phyloP scores from a whole-genome alignment of 192 early-diverging fungal species.

The Coemansia reversa region DNA sequence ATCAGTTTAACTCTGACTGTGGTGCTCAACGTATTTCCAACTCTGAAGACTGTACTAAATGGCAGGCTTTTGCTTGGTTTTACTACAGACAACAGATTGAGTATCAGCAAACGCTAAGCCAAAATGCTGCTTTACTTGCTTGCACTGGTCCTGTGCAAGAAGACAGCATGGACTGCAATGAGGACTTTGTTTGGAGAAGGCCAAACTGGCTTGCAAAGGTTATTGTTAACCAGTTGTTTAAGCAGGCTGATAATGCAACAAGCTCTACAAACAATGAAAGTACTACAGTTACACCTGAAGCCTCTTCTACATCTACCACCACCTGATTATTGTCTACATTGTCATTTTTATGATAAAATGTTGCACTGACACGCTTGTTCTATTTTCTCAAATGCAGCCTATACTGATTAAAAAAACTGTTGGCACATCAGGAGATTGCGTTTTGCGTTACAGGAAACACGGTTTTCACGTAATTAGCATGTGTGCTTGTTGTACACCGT shows the following conservation, averaged over 20 bases:
- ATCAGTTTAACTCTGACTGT: constrained; percentile 51
- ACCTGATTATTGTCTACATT: too few species aligned
- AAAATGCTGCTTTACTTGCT: constrained; percentile 49
- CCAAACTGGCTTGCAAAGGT: constrained; percentile 48
- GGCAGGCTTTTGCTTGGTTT: constrained; percentile 57
- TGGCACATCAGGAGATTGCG: too few species aligned
- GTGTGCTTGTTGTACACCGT: too few species aligned
- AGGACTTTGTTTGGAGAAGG: constrained; percentile 49
- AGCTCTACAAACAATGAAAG: neutral
- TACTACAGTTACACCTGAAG: constrained; percentile 2
- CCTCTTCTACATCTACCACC: neutral
- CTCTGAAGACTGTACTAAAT: constrained; percentile 46
- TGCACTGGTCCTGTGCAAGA: constrained; percentile 28
- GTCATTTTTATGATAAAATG: too few species aligned
- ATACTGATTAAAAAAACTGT: too few species aligned
- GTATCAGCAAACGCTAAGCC: constrained; percentile 55
- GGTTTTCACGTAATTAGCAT: too few species aligned
- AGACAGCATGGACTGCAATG: constrained; percentile 32
- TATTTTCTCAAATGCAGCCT: too few species aligned
- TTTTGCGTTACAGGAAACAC: too few species aligned
- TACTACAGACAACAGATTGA: constrained; percentile 52
- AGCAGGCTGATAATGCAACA: neutral
- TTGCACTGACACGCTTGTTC: too few species aligned
- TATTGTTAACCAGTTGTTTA: constrained; percentile 40
- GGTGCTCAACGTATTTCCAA: constrained; percentile 26